Conservation (phyloP, 148 eudicot species). For the Polygonum maritimum region DNA sequence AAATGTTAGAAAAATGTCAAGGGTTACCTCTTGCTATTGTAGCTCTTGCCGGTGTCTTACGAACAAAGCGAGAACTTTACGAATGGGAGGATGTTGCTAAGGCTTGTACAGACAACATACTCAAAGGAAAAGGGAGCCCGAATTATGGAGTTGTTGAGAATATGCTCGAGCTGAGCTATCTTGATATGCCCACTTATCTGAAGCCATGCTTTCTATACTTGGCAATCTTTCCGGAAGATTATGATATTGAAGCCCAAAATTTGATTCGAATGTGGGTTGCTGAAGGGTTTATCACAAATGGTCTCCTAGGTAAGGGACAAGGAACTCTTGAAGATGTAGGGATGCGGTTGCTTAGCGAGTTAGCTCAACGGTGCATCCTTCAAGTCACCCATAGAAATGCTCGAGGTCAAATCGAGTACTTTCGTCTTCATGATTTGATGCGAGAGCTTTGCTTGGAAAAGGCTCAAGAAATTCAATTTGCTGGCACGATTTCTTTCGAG, state of each 20-base stretch:
- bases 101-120: not conserved
- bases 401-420: conserved; percentile 13
- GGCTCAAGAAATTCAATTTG: conserved; percentile 21
- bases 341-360: not conserved
- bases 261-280: not conserved
- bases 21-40: conserved; percentile 4
- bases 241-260: fast-evolving
- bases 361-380: conserved; percentile 19
- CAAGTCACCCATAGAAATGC: conserved; percentile 18
- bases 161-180: conserved; percentile 3
- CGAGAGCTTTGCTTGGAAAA: conserved; percentile 23
- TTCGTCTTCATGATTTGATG: conserved; percentile 22
- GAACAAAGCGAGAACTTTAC: not conserved
- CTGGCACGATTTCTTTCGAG: not conserved
- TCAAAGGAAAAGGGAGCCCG: not conserved
- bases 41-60: not conserved
- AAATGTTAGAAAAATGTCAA: not conserved
- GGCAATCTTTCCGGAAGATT: not conserved
- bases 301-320: not conserved
- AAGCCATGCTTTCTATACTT: not conserved
- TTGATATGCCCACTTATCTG: not conserved
- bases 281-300: conserved; percentile 1
- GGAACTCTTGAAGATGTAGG: not conserved
- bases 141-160: conserved; percentile 5
- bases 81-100: not conserved